Evolutionary conservation across 2,329 filamentous ascomycete genomes (phyloP).

Genomic region (Cadophora gregata): DNA sequence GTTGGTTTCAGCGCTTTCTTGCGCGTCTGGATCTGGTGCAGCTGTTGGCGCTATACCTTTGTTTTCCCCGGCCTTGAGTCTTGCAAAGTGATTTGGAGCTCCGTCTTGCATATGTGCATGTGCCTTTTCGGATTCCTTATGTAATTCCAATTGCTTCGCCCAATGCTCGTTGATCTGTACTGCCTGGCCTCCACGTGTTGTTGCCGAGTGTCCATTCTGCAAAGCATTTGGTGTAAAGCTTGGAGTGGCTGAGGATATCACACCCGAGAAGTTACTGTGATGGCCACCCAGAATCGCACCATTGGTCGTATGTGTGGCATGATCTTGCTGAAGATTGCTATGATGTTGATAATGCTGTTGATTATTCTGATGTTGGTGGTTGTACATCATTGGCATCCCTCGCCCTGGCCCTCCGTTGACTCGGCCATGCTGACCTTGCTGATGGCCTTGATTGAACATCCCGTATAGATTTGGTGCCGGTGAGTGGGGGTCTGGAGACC

Average conservation of each 20-base stretch:
- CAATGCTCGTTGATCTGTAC: conserved; percentile 73
- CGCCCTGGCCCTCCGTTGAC: conserved; percentile 74
- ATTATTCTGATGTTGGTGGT: conserved; percentile 66
- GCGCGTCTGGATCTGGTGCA: conserved; percentile 46
- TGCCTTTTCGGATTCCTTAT: conserved; percentile 76
- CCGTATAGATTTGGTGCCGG: conserved; percentile 46
- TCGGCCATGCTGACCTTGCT: conserved; percentile 76
- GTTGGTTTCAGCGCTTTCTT: conserved; percentile 61
- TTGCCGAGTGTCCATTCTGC: conserved; percentile 61
- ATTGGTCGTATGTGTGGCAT: conserved; percentile 59
- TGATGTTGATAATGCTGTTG: conserved; percentile 69
- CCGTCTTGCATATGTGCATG: conserved; percentile 74
- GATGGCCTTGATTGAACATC: conserved; percentile 76
- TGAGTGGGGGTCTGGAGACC: conserved; percentile 56
- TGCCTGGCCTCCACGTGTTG: conserved; percentile 55
- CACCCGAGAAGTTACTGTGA: conserved; percentile 66
- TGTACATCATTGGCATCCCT: conserved; percentile 70
- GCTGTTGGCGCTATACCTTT: conserved; percentile 60
- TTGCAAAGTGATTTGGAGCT: conserved; percentile 73
- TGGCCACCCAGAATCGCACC: conserved; percentile 58
- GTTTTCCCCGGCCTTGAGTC: conserved; percentile 73
- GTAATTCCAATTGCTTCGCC: conserved; percentile 84
- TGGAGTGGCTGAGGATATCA: conserved; percentile 68
- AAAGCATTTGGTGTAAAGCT: conserved; percentile 58
- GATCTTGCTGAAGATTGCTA: conserved; percentile 64